These are phyloP conservation scores for Fusarium metavorans DNA, from an alignment of 2,329 filamentous ascomycete genomes.

Conservation along the genomic window DNA sequence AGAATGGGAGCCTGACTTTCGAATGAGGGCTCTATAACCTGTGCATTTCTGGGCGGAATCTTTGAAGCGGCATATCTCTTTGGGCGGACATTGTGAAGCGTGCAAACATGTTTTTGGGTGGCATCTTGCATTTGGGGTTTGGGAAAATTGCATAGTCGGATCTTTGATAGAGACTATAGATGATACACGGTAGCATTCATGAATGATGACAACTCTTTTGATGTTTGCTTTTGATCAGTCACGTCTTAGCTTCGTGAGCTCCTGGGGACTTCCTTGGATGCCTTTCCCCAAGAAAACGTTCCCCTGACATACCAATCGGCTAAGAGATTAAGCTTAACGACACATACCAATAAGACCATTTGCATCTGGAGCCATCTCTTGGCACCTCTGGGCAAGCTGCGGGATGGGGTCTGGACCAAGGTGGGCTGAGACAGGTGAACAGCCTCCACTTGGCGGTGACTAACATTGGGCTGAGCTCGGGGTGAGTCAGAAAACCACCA, in stretches of 20 bases:
- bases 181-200: background rate
- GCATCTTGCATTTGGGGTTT: background rate
- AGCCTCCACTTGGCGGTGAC: background rate
- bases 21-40: background rate
- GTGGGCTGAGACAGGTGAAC: background rate
- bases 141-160: background rate
- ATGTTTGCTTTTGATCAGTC: background rate
- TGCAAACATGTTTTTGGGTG: background rate
- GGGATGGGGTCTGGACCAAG: background rate
- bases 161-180: background rate
- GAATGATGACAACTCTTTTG: background rate
- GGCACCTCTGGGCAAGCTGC: background rate
- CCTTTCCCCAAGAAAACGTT: background rate
- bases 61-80: background rate
- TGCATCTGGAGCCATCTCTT: background rate
- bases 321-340: background rate
- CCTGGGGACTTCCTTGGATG: background rate
- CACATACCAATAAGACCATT: background rate
- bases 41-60: background rate
- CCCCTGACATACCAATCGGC: background rate
- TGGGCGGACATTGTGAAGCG: background rate
- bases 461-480: background rate
- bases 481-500: background rate
- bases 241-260: background rate
- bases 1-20: conserved; percentile 39